A percentile compares a stretch with the other conserved stretches of the same genome.
phyloP scores from a whole-genome alignment of 2,329 filamentous ascomycete species.

The Thelonectria blattea region DNA sequence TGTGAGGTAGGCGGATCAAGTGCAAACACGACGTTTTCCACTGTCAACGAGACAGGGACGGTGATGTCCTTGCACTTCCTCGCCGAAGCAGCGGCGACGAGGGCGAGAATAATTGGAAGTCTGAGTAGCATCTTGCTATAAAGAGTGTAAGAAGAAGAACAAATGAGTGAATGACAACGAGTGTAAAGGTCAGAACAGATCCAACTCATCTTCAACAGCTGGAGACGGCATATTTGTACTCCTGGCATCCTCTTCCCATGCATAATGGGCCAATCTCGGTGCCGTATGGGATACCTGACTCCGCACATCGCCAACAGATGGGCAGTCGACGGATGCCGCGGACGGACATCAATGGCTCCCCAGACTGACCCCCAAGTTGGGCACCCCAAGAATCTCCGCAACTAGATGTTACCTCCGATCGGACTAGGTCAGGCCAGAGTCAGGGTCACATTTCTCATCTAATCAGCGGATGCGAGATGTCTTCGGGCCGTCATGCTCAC shows the following conservation, averaged over 20 bases:
- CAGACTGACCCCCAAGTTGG: background rate
- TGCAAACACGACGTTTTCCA: conserved; percentile 61
- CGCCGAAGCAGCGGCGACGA: conserved; percentile 41
- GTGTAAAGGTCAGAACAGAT: conserved; percentile 14
- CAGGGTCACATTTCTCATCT: background rate
- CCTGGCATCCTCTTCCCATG: no score
- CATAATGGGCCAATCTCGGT: background rate
- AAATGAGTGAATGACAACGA: background rate
- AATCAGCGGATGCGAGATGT: conserved; percentile 1
- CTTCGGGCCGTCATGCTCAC: conserved; percentile 4
- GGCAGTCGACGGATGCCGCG: background rate
- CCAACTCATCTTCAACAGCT: conserved; percentile 13
- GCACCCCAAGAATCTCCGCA: conserved; percentile 1
- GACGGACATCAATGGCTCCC: background rate
- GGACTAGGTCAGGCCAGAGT: background rate
- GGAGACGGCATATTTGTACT: conserved; percentile 23
- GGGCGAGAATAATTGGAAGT: conserved; percentile 30
- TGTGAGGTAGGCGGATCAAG: conserved; percentile 55
- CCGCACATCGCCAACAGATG: background rate
- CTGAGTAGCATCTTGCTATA: conserved; percentile 32
- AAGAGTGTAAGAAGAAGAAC: background rate
- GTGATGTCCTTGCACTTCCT: conserved; percentile 56
- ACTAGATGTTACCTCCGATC: conserved; percentile 4
- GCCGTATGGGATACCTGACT: conserved; percentile 4
- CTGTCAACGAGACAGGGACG: conserved; percentile 60